These are phyloP conservation scores for Cladosporium sp. DNA, from an alignment of 2,329 filamentous ascomycete genomes.

Conservation along the genomic window DNA sequence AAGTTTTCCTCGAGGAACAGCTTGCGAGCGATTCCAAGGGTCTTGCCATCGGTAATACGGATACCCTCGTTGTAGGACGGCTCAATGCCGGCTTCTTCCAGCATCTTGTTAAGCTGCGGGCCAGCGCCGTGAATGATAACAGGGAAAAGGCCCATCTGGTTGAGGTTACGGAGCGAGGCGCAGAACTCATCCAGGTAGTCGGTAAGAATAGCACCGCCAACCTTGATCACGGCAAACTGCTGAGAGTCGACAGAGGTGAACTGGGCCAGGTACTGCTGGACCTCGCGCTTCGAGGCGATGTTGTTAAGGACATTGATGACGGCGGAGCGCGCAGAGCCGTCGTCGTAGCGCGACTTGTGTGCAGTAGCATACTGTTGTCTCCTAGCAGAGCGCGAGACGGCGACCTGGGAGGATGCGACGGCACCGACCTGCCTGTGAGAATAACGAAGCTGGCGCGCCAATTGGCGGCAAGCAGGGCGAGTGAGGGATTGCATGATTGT, in stretches of 20 bases:
- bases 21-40: constrained; percentile 81
- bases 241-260: constrained; percentile 96
- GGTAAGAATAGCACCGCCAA: constrained; percentile 91
- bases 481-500: constrained; percentile 14
- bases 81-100: constrained; percentile 87
- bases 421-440: constrained; percentile 8
- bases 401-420: constrained; percentile 2
- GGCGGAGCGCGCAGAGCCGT: constrained; percentile 68
- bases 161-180: constrained; percentile 82
- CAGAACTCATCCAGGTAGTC: constrained; percentile 91
- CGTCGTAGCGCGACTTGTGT: constrained; percentile 34
- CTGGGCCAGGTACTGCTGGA: constrained; percentile 94
- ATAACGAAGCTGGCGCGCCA: constrained; percentile 13
- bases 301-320: constrained; percentile 90
- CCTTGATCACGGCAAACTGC: constrained; percentile 97
- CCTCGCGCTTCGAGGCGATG: constrained; percentile 92
- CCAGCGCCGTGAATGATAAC: constrained; percentile 94
- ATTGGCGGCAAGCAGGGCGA: constrained; percentile 12
- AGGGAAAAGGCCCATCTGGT: constrained; percentile 90
- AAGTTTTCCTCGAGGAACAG: constrained; percentile 95
- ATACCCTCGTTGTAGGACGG: constrained; percentile 96
- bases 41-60: constrained; percentile 91
- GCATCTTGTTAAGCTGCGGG: constrained; percentile 86
- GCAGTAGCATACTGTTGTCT: constrained; percentile 20
- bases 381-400: constrained; percentile 3